Base-by-base conservation (phyloP, 495 filamentous ascomycete species). In the Hypoxylon fragiforme region DNA sequence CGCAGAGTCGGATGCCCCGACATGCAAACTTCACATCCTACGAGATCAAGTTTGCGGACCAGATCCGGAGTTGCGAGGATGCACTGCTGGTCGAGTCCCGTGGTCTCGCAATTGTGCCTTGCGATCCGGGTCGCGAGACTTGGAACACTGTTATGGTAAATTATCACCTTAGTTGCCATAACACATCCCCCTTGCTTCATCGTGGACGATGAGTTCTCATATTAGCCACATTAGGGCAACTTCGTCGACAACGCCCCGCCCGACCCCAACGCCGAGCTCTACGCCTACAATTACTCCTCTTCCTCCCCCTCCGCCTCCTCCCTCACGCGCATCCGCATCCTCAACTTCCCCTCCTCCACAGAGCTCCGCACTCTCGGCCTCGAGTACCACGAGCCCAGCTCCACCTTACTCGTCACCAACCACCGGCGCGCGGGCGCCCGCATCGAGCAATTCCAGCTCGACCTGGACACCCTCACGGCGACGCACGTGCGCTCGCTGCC, bases 121-220 rank as follows among this genome's bases (percentile, higher is more conserved):
- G 40, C 11, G 22, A 43, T 9, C 40, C 22, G 9, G 39, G 39
- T 7, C 39, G 39, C 24, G 39, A 42, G 12, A 28, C 40, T 15
- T 43, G 40, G 22, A 43, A 43, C 16, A 43, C 40, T 4, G 40
- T 43, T 22, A 30, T 30, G 40, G 40, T 30, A 43, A n/a, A n/a
- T n/a, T n/a, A n/a, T n/a, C n/a, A n/a, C n/a, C n/a, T n/a, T n/a
- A n/a, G n/a, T n/a, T n/a, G n/a, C n/a, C n/a, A n/a, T n/a, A n/a
- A n/a, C n/a, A n/a, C n/a, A n/a, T n/a, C n/a, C n/a, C n/a, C n/a
- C n/a, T n/a, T n/a, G n/a, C n/a, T n/a, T n/a, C n/a, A n/a, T n/a
- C n/a, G n/a, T n/a, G n/a, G n/a, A n/a, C n/a, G n/a, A n/a, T n/a
- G n/a, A n/a, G n/a, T n/a, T n/a, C n/a, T n/a, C n/a, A n/a, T n/a